phyloP scores from a whole-genome alignment of 371 early-diverging fungal species.

The Rhizopus stolonifer region DNA sequence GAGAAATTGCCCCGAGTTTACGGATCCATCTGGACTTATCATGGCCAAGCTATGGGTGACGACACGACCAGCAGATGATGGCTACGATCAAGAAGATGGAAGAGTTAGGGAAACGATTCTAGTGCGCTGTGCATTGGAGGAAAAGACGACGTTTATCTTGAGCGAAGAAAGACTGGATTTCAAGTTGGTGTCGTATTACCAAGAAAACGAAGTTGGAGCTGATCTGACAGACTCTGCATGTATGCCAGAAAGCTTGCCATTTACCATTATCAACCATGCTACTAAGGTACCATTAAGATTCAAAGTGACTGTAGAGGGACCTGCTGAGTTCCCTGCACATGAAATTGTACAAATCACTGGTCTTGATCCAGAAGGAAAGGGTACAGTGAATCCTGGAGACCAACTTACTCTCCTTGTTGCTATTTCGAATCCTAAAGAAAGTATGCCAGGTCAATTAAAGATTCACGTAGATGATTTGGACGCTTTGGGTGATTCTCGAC shows the following conservation, averaged over 20 bases:
- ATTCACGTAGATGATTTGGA: slow-evolving; percentile 72
- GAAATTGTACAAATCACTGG: slow-evolving; percentile 59
- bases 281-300: slow-evolving; percentile 65
- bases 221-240: slow-evolving; percentile 24
- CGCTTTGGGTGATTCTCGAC: slow-evolving; percentile 61
- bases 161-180: slow-evolving; percentile 68
- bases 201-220: slow-evolving; percentile 46
- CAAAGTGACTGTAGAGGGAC: slow-evolving; percentile 67
- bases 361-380: slow-evolving; percentile 54
- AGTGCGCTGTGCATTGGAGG: slow-evolving; percentile 64
- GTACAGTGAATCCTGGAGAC: slow-evolving; percentile 60
- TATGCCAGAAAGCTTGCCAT: slow-evolving; percentile 38
- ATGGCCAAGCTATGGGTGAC: slow-evolving; percentile 64
- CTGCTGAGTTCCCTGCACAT: slow-evolving; percentile 71
- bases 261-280: slow-evolving; percentile 70
- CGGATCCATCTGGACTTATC: slow-evolving; percentile 61
- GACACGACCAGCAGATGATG: slow-evolving; percentile 38
- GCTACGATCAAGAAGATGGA: slow-evolving; percentile 14
- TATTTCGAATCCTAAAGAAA: slow-evolving; percentile 61
- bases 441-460: slow-evolving; percentile 80
- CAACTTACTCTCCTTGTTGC: slow-evolving; percentile 57
- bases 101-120: slow-evolving; percentile 64
- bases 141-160: slow-evolving; percentile 66
- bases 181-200: slow-evolving; percentile 41
- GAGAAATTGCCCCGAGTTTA: slow-evolving; percentile 47